Evolutionary conservation across 2,329 filamentous ascomycete genomes (phyloP).

Genomic region (Pseudogymnoascus sp.): DNA sequence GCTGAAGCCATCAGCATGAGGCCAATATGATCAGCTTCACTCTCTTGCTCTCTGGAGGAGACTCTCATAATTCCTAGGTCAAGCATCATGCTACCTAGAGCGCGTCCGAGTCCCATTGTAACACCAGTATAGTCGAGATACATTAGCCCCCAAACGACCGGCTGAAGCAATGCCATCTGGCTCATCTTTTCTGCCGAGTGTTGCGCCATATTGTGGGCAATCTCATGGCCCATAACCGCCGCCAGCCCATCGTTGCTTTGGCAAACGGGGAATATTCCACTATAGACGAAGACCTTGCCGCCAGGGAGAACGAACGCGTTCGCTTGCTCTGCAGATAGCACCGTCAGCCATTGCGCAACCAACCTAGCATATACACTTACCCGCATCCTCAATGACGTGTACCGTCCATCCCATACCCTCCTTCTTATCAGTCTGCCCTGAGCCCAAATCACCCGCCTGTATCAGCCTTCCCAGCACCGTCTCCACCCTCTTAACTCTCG

Average conservation of each 20-base stretch:
- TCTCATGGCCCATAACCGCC: constrained; percentile 70
- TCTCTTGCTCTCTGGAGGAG: constrained; percentile 63
- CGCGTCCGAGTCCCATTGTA: constrained; percentile 19
- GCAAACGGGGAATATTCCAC: constrained; percentile 62
- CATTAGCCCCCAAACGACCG: constrained; percentile 30
- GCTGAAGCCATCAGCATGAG: constrained; percentile 76
- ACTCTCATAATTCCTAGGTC: constrained; percentile 59
- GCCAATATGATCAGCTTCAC: constrained; percentile 73
- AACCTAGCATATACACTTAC: constrained; percentile 26
- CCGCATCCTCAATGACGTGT: constrained; percentile 60
- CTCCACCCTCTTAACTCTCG: constrained; percentile 46
- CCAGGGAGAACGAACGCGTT: constrained; percentile 75
- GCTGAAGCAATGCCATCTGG: constrained; percentile 30
- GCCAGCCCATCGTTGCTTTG: constrained; percentile 61
- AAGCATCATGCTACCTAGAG: constrained; percentile 28
- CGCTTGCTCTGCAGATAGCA: constrained; percentile 27
- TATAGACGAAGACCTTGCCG: constrained; percentile 73
- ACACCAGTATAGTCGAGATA: constrained; percentile 24
- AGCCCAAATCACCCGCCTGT: constrained; percentile 52
- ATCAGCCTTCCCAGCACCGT: constrained; percentile 59
- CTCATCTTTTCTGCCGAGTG: constrained; percentile 58
- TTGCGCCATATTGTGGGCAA: constrained; percentile 65
- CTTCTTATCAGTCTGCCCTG: constrained; percentile 23
- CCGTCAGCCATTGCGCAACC: background rate
- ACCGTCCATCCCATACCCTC: constrained; percentile 55